Conservation (phyloP, 2,329 filamentous ascomycete genomes). For the Tricladium varicosporioides region DNA sequence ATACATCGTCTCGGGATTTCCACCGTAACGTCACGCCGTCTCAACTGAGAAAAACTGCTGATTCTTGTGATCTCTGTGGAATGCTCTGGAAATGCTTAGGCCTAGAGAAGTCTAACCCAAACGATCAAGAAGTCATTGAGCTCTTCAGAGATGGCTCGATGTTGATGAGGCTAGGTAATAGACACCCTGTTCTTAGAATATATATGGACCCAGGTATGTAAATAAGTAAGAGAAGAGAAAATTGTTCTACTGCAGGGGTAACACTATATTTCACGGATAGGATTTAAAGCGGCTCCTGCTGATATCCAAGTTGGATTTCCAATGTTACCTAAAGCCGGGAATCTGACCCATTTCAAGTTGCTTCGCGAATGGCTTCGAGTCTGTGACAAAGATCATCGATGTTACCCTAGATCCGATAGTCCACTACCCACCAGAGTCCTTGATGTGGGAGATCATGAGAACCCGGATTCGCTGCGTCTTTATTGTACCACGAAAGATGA, state of each 20-base stretch:
- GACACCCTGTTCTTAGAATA: background rate
- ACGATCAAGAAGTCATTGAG: background rate
- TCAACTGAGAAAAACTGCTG: background rate
- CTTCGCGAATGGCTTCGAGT: conserved; percentile 7
- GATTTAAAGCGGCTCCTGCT: background rate
- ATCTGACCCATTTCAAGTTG: conserved; percentile 2
- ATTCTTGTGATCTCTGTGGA: background rate
- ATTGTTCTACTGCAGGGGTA: background rate
- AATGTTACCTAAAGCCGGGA: background rate
- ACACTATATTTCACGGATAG: background rate
- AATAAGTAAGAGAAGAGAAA: background rate
- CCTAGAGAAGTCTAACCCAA: background rate
- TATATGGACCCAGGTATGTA: background rate
- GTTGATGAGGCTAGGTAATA: background rate
- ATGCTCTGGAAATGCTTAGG: background rate
- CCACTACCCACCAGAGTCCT: conserved; percentile 5
- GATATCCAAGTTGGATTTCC: conserved; percentile 7
- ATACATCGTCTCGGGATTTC: background rate
- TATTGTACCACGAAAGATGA: conserved; percentile 3
- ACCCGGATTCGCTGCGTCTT: background rate
- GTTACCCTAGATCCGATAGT: background rate
- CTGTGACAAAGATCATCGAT: background rate
- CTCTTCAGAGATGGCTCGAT: background rate
- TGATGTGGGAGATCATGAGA: conserved; percentile 4
- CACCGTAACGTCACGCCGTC: background rate